Conservation (phyloP, 768 basidiomycete genomes). For the Calocera viscosa region DNA sequence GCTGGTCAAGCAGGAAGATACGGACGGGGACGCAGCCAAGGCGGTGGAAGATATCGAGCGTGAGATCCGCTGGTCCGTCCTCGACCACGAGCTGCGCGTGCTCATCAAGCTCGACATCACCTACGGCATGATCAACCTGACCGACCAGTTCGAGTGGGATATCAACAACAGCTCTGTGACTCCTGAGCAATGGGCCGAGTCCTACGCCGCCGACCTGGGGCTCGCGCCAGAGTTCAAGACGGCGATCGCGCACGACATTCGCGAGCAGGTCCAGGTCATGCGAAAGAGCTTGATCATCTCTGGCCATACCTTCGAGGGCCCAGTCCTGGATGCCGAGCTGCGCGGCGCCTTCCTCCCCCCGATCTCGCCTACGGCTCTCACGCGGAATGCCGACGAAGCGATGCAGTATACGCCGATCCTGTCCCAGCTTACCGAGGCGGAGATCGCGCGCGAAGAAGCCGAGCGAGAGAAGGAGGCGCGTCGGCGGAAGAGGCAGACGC, state of each 20-base stretch:
- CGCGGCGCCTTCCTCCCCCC: slow-evolving; percentile 77
- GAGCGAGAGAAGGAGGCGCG: slow-evolving; percentile 88
- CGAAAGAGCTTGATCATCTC: slow-evolving; percentile 85
- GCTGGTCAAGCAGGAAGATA: slow-evolving; percentile 28
- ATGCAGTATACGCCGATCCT: slow-evolving; percentile 76
- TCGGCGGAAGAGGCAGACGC: slow-evolving; percentile 63
- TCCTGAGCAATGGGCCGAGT: slow-evolving; percentile 85
- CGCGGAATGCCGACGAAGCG: slow-evolving; percentile 67
- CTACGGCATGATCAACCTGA: slow-evolving; percentile 80
- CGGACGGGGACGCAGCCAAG: slow-evolving; percentile 44
- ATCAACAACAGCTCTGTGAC: slow-evolving; percentile 63
- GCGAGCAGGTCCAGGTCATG: slow-evolving; percentile 87
- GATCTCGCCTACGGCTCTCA: slow-evolving; percentile 45
- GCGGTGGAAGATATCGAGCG: slow-evolving; percentile 46
- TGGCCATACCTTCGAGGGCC: slow-evolving; percentile 73
- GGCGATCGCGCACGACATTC: slow-evolving; percentile 86
- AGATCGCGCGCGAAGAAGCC: slow-evolving; percentile 78
- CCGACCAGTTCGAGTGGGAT: slow-evolving; percentile 98
- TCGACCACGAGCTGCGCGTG: slow-evolving; percentile 81
- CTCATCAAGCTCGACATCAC: slow-evolving; percentile 95
- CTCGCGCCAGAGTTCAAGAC: slow-evolving; percentile 91
- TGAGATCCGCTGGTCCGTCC: slow-evolving; percentile 21
- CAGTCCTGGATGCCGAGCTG: slow-evolving; percentile 78
- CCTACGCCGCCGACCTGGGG: slow-evolving; percentile 77
- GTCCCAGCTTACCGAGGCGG: slow-evolving; percentile 75